Base-by-base conservation (phyloP, 176 grass and related monocot species). In the Avena sativa region DNA sequence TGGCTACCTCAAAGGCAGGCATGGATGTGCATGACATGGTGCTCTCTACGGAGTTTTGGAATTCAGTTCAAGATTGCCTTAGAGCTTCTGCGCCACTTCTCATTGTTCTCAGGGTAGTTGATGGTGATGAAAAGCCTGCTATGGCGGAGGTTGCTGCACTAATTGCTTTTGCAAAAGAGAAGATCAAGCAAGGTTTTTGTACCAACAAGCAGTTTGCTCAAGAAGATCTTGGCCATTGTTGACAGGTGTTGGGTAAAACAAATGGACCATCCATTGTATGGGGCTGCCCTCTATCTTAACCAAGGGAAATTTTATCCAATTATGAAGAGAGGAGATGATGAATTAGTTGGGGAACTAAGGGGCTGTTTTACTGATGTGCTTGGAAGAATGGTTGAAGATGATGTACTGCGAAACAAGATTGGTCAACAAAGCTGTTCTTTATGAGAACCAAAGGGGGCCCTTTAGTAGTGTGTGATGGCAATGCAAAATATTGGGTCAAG, bases 1-100 rank as follows among this genome's bases (percentile, higher is more conserved):
- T 71, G 16, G 15, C 68, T 43, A 71, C 38, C 16, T 43, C 68
- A 0, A 10, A 71, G 36, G 17, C 36, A 2, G 8, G 17, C 30
- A 69, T 69, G 28, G 13, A 67, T 67, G 64, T 67, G 14, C 28
- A 28, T 28, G 25, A 67, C 12, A 28, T 0, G 1, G 32, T 69
- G 32, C 66, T 69, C 32, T 36, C 66, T 8, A 38, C 3, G 32
- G 30, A 69, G 14, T 69, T 69, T 9, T 40, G 6, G 66, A 69
- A 69, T 40, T 38, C 30, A 69, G 12, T 69, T 38, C 6, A 38
- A 69, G 66, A 69, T 38, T 40, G 32, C 14, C 66, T 69, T 69
- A 69, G 32, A 69, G 66, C 66, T 69, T 69, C 66, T 38, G 15
- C 66, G 13, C 66, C 30, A 69, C 32, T 40, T 69, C 32, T 69